phyloP scores from a whole-genome alignment of 129 eudicot species.

The Tagetes erecta region DNA sequence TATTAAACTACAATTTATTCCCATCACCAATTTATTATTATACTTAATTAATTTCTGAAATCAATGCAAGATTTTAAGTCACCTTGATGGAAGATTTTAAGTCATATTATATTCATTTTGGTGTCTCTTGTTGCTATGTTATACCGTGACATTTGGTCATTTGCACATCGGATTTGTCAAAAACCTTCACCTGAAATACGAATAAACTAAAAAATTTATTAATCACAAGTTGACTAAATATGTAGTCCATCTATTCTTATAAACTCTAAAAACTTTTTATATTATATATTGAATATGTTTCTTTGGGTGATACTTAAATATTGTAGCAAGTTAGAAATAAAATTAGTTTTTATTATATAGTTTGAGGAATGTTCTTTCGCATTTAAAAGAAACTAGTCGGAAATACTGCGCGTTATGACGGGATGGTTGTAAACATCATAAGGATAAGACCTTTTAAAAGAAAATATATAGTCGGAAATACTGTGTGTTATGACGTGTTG shows the following conservation, averaged over 20 bases:
- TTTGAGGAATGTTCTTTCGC: no score
- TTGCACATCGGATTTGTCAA: background rate
- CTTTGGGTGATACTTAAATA: no score
- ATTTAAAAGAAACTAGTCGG: no score
- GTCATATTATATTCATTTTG: slow-evolving; percentile 32
- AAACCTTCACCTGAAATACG: background rate
- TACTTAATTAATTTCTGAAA: slow-evolving; percentile 35
- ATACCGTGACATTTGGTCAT: background rate
- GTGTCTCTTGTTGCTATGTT: background rate
- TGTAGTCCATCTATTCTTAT: background rate
- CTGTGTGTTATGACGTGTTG: no score
- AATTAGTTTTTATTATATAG: no score
- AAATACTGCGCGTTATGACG: no score
- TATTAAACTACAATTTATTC: slow-evolving; percentile 31
- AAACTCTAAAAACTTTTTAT: background rate
- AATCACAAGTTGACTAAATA: background rate
- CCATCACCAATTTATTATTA: slow-evolving; percentile 8
- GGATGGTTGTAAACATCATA: no score
- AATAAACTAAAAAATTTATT: no score
- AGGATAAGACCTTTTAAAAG: no score
- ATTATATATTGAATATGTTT: no score
- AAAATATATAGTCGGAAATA: no score
- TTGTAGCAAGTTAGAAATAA: no score
- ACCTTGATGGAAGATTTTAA: slow-evolving; percentile 24
- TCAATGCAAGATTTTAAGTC: slow-evolving; percentile 37